These are phyloP conservation scores for Gomphus sp. DNA, from an alignment of 1,284 basidiomycete species.

Conservation along the genomic window DNA sequence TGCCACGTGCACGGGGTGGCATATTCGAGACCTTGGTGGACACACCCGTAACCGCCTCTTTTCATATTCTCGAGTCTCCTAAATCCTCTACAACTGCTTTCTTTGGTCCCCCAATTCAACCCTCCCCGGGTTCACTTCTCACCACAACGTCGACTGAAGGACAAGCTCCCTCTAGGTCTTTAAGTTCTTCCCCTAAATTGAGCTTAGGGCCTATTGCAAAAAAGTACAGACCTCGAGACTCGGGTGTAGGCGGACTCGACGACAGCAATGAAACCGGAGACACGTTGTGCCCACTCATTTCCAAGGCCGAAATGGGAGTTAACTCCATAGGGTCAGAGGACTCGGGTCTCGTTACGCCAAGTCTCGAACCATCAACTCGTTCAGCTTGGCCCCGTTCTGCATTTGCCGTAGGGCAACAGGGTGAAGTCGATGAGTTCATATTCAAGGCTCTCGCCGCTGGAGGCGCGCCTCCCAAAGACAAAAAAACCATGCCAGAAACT, in stretches of 20 bases:
- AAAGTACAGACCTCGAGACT: slow-evolving; percentile 66
- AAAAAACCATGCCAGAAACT: slow-evolving; percentile 64
- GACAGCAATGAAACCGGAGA: slow-evolving; percentile 36
- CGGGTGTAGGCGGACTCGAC: slow-evolving; percentile 33
- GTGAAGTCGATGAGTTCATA: slow-evolving; percentile 61
- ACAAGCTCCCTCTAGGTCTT: slow-evolving; percentile 8
- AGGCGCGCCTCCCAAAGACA: slow-evolving; percentile 29
- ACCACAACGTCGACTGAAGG: slow-evolving; percentile 7
- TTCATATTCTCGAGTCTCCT: background rate
- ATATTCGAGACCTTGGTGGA: slow-evolving; percentile 7
- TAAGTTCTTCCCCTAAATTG: slow-evolving; percentile 22
- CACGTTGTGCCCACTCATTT: slow-evolving; percentile 28
- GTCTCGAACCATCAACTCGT: slow-evolving; percentile 36
- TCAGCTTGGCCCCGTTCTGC: slow-evolving; percentile 54
- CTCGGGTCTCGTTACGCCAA: slow-evolving; percentile 60
- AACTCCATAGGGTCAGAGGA: slow-evolving; percentile 45
- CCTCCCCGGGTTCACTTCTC: slow-evolving; percentile 3
- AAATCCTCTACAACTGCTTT: background rate
- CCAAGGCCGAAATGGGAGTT: slow-evolving; percentile 32
- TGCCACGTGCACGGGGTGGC: slow-evolving; percentile 1
- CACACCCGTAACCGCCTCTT: slow-evolving; percentile 3
- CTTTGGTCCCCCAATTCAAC: slow-evolving; percentile 1
- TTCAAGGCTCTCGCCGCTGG: slow-evolving; percentile 55
- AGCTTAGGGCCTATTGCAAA: slow-evolving; percentile 35
- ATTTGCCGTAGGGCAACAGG: slow-evolving; percentile 17